phyloP scores from a whole-genome alignment of 257 asterid genomes.

The Penstemon newberryi region DNA sequence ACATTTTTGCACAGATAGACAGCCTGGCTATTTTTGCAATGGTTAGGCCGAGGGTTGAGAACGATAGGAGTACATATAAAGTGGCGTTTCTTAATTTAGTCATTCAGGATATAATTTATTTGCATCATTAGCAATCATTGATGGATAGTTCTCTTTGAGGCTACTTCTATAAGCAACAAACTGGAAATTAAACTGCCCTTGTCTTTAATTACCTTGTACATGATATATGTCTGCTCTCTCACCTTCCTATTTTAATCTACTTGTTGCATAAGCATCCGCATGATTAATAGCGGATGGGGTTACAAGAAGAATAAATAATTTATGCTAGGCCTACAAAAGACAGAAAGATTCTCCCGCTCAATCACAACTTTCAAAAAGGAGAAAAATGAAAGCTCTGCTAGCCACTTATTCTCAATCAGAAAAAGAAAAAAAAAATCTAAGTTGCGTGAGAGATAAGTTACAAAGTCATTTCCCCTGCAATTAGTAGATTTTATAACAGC shows the following conservation, averaged over 20 bases:
- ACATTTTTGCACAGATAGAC: neutral
- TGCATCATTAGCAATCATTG: neutral
- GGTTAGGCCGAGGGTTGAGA: neutral
- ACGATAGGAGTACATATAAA: neutral
- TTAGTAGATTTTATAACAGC: neutral
- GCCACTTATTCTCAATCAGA: neutral
- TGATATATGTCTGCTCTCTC: neutral
- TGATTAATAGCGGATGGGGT: neutral
- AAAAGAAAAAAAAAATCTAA: neutral
- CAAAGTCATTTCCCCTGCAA: neutral
- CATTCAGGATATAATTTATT: neutral
- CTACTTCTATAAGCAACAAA: neutral
- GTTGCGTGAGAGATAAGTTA: neutral
- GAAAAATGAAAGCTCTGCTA: neutral
- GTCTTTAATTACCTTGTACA: neutral
- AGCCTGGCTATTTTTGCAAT: neutral
- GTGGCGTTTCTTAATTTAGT: neutral
- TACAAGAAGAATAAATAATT: neutral
- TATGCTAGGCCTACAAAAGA: neutral
- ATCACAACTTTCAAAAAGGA: neutral
- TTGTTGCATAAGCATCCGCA: neutral
- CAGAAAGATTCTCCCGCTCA: neutral
- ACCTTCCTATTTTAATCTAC: neutral
- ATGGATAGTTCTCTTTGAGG: neutral
- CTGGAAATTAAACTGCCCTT: neutral